These are phyloP conservation scores for Achlya hypogyna DNA, from an alignment of 352 stramenopile genomes.

Conservation along the genomic window DNA sequence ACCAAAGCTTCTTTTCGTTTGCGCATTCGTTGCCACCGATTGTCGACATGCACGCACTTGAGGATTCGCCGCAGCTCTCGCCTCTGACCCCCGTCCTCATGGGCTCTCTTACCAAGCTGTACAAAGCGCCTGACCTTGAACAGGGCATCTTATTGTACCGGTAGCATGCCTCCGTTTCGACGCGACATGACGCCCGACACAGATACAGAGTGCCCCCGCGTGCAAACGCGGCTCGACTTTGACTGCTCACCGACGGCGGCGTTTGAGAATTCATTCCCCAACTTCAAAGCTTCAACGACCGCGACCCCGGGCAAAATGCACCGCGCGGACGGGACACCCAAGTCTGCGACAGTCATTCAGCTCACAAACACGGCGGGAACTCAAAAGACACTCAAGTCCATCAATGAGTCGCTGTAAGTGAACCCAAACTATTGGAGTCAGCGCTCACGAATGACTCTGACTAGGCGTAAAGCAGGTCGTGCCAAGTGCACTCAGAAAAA, in stretches of 20 bases:
- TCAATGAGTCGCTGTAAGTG: slow-evolving; percentile 71
- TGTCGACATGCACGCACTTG: slow-evolving; percentile 26
- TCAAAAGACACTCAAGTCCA: slow-evolving; percentile 55
- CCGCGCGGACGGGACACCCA: slow-evolving; percentile 43
- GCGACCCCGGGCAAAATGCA: slow-evolving; percentile 56
- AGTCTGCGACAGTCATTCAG: slow-evolving; percentile 69
- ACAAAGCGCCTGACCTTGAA: slow-evolving; percentile 19
- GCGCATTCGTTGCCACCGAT: slow-evolving; percentile 66
- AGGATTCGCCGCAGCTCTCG: slow-evolving; percentile 52
- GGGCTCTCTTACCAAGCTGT: slow-evolving; percentile 60
- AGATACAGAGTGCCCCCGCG: slow-evolving; percentile 23
- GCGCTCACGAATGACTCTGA: background rate
- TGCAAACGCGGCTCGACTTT: slow-evolving; percentile 23
- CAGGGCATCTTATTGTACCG: background rate
- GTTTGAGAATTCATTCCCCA: slow-evolving; percentile 48
- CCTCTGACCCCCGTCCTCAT: slow-evolving; percentile 41
- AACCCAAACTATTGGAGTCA: slow-evolving; percentile 2
- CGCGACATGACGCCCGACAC: slow-evolving; percentile 13
- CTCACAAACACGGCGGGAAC: slow-evolving; percentile 42
- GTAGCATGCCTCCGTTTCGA: slow-evolving; percentile 5
- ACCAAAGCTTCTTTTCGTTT: slow-evolving; percentile 79
- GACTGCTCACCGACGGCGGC: slow-evolving; percentile 29
- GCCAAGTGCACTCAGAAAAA: background rate
- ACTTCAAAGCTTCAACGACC: slow-evolving; percentile 69
- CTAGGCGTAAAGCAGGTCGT: background rate